A percentile compares a stretch with the other conserved stretches of the same genome.
phyloP scores from a whole-genome alignment of 352 stramenopile species.

The Aphanomyces astaci region DNA sequence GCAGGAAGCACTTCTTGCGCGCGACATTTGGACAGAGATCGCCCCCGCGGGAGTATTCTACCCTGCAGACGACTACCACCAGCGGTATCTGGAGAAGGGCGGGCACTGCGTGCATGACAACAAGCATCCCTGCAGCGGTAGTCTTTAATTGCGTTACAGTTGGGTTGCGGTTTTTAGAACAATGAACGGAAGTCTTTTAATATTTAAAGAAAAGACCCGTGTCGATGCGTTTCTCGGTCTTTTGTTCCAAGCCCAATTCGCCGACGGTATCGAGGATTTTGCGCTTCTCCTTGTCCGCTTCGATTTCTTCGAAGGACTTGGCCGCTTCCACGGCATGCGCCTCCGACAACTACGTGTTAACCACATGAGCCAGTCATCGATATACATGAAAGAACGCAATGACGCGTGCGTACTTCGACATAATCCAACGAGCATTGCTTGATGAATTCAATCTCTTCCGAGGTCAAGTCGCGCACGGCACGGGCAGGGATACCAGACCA shows the following conservation, averaged over 20 bases:
- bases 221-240: conserved; percentile 60
- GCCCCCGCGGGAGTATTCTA: conserved; percentile 81
- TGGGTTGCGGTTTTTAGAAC: neutral
- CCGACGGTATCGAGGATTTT: conserved; percentile 75
- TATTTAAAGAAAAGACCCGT: conserved; percentile 85
- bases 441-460: conserved; percentile 85
- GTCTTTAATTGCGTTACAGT: neutral
- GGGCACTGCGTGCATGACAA: conserved; percentile 85
- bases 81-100: conserved; percentile 96
- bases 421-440: conserved; percentile 84
- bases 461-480: conserved; percentile 76
- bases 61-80: conserved; percentile 92
- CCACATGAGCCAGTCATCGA: conserved; percentile 1
- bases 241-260: conserved; percentile 68
- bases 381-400: neutral
- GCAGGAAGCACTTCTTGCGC: conserved; percentile 22
- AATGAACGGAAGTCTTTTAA: conserved; percentile 32
- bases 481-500: conserved; percentile 79
- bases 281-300: conserved; percentile 61
- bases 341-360: conserved; percentile 34
- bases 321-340: conserved; percentile 62
- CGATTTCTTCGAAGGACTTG: conserved; percentile 81
- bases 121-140: conserved; percentile 89
- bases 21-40: conserved; percentile 89
- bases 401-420: conserved; percentile 32